phyloP scores from a whole-genome alignment of 495 filamentous ascomycete genomes.

The Pyronema domesticum region DNA sequence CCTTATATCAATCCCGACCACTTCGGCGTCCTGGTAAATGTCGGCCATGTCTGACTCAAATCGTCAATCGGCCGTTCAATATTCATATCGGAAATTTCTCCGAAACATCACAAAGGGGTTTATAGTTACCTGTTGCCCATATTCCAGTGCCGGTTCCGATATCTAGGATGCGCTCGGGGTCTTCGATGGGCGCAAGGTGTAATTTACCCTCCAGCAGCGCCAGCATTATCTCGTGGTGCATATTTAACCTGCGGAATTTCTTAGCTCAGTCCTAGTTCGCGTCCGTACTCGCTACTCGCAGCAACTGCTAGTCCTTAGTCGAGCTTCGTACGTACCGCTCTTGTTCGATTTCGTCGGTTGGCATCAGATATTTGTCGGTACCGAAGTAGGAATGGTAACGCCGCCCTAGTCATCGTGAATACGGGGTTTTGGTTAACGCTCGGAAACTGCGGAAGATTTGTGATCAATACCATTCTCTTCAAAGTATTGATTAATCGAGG shows the following conservation, averaged over 20 bases:
- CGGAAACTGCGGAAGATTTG: too few relatives aligned
- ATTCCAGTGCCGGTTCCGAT: conserved; percentile 30
- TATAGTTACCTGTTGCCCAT: too few relatives aligned
- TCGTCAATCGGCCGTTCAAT: conserved; percentile 26
- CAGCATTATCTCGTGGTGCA: conserved; percentile 28
- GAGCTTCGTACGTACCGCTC: too few relatives aligned
- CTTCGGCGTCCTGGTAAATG: conserved; percentile 40
- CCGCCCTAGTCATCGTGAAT: too few relatives aligned
- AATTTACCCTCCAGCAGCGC: conserved; percentile 25
- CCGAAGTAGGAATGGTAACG: too few relatives aligned
- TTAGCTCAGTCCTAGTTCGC: too few relatives aligned
- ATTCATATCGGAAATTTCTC: conserved; percentile 7
- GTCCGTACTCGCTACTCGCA: too few relatives aligned
- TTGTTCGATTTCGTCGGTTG: too few relatives aligned
- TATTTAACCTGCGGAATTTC: too few relatives aligned
- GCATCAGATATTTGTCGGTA: too few relatives aligned
- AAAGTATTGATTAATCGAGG: not conserved
- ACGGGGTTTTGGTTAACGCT: too few relatives aligned
- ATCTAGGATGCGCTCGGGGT: conserved; percentile 27
- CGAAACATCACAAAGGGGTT: conserved; percentile 10
- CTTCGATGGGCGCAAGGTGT: conserved; percentile 25
- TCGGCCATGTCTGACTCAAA: conserved; percentile 80
- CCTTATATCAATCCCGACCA: conserved; percentile 62
- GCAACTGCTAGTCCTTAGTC: too few relatives aligned
- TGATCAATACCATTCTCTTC: not conserved